phyloP scores from a whole-genome alignment of 202 grass and related monocot species.

The Schoenoplectus triqueter region DNA sequence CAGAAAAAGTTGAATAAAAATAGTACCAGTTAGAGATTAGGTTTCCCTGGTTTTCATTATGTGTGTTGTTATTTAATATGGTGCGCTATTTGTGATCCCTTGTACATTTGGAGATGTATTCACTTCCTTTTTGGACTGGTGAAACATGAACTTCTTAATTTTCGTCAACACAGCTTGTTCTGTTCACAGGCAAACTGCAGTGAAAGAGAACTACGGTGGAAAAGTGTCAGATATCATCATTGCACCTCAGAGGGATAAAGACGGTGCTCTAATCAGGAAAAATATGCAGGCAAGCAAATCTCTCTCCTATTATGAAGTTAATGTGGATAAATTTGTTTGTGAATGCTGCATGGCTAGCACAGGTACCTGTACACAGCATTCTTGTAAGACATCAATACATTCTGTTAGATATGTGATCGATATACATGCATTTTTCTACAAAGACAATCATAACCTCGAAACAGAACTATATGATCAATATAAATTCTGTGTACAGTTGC shows the following conservation, averaged over 20 bases:
- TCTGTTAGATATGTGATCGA: neutral
- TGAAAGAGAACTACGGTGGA: slow-evolving; percentile 58
- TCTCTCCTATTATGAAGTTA: slow-evolving; percentile 10
- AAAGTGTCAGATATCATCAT: slow-evolving; percentile 64
- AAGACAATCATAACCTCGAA: neutral
- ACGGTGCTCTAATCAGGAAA: slow-evolving; percentile 54
- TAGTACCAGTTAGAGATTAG: slow-evolving; percentile 4
- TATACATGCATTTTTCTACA: neutral
- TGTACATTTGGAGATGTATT: neutral
- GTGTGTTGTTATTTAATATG: slow-evolving; percentile 1
- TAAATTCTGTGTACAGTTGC: neutral
- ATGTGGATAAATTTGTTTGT: slow-evolving; percentile 12
- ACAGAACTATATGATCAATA: neutral
- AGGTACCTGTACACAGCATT: neutral
- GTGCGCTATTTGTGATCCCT: neutral
- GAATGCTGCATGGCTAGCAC: neutral
- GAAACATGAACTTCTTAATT: slow-evolving; percentile 22
- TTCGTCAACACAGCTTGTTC: slow-evolving; percentile 38
- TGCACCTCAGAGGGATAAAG: slow-evolving; percentile 66
- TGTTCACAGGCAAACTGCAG: slow-evolving; percentile 66
- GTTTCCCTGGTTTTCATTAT: slow-evolving; percentile 13
- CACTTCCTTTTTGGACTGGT: slow-evolving; percentile 23
- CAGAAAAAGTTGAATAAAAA: neutral
- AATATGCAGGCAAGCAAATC: slow-evolving; percentile 70
- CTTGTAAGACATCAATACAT: neutral